Evolutionary conservation across 2,329 filamentous ascomycete genomes (phyloP).

Genomic region (Cadophora malorum): DNA sequence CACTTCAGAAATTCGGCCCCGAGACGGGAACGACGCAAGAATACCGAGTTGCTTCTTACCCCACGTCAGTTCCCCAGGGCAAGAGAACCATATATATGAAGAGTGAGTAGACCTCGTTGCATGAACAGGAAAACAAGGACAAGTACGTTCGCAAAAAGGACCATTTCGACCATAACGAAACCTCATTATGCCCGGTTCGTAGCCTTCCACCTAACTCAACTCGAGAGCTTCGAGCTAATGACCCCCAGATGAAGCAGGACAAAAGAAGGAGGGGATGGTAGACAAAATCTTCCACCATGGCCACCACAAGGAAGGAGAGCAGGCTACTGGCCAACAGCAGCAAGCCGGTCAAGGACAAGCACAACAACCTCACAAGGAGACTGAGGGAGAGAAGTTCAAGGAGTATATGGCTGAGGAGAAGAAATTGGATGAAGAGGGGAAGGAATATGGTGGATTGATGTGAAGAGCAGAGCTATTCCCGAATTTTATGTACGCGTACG

Average conservation of each 20-base stretch:
- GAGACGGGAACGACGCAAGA: not conserved
- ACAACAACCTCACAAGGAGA: not conserved
- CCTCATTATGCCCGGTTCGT: not conserved
- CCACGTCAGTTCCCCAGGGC: not conserved
- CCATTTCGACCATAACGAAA: not conserved
- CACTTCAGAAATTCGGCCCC: not conserved
- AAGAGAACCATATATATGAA: not conserved
- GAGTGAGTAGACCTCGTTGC: too few relatives aligned
- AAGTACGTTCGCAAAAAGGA: not conserved
- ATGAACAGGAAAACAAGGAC: too few relatives aligned
- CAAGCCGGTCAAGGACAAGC: not conserved
- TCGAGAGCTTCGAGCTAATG: not conserved
- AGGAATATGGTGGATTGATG: constrained; percentile 5
- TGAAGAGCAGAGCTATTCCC: not conserved
- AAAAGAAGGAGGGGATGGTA: not conserved
- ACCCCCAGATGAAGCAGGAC: not conserved
- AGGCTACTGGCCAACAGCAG: not conserved
- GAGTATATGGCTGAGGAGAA: constrained; percentile 4
- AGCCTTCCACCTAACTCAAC: not conserved
- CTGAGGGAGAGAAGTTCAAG: constrained; percentile 1
- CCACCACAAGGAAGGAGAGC: not conserved
- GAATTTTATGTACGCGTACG: not conserved
- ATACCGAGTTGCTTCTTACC: not conserved
- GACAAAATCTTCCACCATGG: not conserved
- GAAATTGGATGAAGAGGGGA: not conserved